These are phyloP conservation scores for Knoxdaviesia proteae DNA, from an alignment of 2,329 filamentous ascomycete genomes.

Conservation along the genomic window DNA sequence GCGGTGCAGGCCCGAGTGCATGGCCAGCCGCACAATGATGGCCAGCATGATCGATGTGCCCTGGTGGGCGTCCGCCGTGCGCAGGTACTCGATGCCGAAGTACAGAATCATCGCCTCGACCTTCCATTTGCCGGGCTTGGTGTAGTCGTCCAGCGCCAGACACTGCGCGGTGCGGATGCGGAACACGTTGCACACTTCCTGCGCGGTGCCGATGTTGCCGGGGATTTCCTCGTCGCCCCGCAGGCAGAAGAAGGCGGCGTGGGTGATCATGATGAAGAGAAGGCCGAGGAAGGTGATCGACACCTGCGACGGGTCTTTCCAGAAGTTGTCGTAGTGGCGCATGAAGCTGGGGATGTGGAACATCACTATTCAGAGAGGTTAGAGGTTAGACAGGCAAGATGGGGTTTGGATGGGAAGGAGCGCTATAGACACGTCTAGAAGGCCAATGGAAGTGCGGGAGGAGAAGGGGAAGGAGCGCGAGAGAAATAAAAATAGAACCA, in stretches of 20 bases:
- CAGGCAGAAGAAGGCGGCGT: slow-evolving; percentile 10
- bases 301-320: slow-evolving; percentile 6
- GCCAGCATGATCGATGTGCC: slow-evolving; percentile 11
- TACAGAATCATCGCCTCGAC: slow-evolving; percentile 10
- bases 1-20: slow-evolving; percentile 36
- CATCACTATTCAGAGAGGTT: slow-evolving; percentile 6
- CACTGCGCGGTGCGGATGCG: slow-evolving; percentile 10
- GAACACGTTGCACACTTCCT: slow-evolving; percentile 8
- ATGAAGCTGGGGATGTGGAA: slow-evolving; percentile 12
- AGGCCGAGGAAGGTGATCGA: slow-evolving; percentile 12
- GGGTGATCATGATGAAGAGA: slow-evolving; percentile 12
- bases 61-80: slow-evolving; percentile 7
- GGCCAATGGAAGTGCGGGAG: too few relatives aligned
- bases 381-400: not conserved
- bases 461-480: too few relatives aligned
- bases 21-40: slow-evolving; percentile 16
- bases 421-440: too few relatives aligned
- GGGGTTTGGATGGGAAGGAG: too few relatives aligned
- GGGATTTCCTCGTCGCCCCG: slow-evolving; percentile 7
- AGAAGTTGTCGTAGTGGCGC: slow-evolving; percentile 11
- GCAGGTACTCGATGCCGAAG: slow-evolving; percentile 10
- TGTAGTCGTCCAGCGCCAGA: slow-evolving; percentile 12
- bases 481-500: too few relatives aligned
- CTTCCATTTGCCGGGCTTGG: slow-evolving; percentile 9
- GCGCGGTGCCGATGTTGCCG: slow-evolving; percentile 6